These are phyloP conservation scores for Hippophae rhamnoides DNA, from an alignment of 306 rosid genomes.

Conservation along the genomic window DNA sequence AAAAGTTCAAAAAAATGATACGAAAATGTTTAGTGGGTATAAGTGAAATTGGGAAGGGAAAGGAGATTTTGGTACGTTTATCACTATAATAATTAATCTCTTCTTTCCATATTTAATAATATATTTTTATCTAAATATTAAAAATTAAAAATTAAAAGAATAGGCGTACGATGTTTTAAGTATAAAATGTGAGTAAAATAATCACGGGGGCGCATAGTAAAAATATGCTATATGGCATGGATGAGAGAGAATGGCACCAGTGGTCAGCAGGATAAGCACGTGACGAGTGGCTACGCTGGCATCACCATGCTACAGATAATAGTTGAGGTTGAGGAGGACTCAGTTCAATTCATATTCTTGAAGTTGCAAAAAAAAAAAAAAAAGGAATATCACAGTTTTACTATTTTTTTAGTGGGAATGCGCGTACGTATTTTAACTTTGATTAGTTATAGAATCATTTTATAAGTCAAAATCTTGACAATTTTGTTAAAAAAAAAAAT, in stretches of 20 bases:
- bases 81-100: background rate
- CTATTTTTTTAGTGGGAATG: background rate
- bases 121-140: slow-evolving; percentile 12
- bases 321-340: background rate
- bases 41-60: slow-evolving; percentile 25
- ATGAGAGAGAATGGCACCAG: slow-evolving; percentile 49
- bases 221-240: slow-evolving; percentile 43
- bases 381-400: slow-evolving; percentile 8
- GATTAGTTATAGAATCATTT: too few species aligned
- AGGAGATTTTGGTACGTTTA: too few species aligned
- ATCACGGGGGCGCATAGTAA: slow-evolving; percentile 13
- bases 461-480: too few species aligned
- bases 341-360: background rate
- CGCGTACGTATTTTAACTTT: too few species aligned
- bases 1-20: too few species aligned
- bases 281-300: slow-evolving; percentile 71
- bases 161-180: slow-evolving; percentile 27
- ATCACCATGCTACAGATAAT: slow-evolving; percentile 16
- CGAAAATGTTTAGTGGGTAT: slow-evolving; percentile 19
- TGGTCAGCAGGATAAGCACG: slow-evolving; percentile 87
- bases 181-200: slow-evolving; percentile 52
- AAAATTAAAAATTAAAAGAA: slow-evolving; percentile 9
- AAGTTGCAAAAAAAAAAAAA: slow-evolving; percentile 5
- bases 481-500: too few species aligned
- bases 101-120: background rate